A percentile compares a stretch with the other conserved stretches of the same genome.
Evolutionary conservation across 2,329 filamentous ascomycete genomes (phyloP).

Genomic region (Xylaria sp.): DNA sequence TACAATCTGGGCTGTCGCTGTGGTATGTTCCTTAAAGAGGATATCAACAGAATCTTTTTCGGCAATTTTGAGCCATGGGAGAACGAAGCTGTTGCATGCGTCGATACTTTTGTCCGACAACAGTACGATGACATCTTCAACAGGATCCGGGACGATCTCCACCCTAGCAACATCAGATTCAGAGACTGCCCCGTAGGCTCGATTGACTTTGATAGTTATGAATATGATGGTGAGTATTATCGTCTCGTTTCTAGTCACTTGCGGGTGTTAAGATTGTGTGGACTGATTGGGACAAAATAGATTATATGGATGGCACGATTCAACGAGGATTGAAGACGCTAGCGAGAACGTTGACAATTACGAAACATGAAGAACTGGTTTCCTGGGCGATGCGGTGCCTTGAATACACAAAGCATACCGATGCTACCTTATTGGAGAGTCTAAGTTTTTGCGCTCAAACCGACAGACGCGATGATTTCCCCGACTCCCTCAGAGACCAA

Average conservation of each 20-base stretch:
- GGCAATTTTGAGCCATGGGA: conserved; percentile 17
- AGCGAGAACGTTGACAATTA: not conserved
- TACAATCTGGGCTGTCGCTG: conserved; percentile 17
- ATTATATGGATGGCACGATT: not conserved
- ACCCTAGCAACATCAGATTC: not conserved
- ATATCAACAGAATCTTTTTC: not conserved
- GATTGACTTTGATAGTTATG: not conserved
- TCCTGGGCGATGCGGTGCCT: not conserved
- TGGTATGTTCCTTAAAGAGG: not conserved
- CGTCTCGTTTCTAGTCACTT: too few species aligned
- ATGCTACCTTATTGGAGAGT: not conserved
- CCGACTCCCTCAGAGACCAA: not conserved
- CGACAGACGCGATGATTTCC: not conserved
- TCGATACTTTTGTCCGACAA: conserved; percentile 1
- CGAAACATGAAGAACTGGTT: conserved; percentile 2
- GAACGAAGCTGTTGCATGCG: conserved; percentile 6
- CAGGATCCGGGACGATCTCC: not conserved
- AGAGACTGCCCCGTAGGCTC: not conserved
- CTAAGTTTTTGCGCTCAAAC: not conserved
- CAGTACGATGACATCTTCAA: conserved; percentile 10
- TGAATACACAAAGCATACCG: not conserved
- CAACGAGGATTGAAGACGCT: conserved; percentile 15
- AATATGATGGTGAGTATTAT: conserved; percentile 1
- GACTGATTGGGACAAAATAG: conserved; percentile 9
- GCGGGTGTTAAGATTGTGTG: not conserved